Conservation (phyloP, 192 early-diverging fungal genomes). For the Phlyctochytrium bullatum region DNA sequence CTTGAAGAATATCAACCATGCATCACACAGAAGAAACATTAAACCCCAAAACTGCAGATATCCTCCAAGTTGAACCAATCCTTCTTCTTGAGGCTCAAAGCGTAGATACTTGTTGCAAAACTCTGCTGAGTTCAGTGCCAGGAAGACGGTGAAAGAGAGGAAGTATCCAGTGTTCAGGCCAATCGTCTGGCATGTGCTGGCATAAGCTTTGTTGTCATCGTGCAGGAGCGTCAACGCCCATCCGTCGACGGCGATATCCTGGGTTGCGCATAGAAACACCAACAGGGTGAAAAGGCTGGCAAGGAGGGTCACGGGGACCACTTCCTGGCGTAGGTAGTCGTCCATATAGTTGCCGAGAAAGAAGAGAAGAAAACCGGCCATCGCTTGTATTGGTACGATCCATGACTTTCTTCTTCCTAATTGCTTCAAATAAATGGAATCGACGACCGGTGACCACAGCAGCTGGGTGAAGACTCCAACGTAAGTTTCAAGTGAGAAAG, state of each 20-base stretch:
- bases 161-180: slow-evolving; percentile 96
- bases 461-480: slow-evolving; percentile 41
- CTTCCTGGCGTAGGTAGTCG: slow-evolving; percentile 54
- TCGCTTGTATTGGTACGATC: slow-evolving; percentile 97
- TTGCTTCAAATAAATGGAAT: slow-evolving; percentile 76
- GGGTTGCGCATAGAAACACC: slow-evolving; percentile 94
- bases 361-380: slow-evolving; percentile 75
- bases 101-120: slow-evolving; percentile 91
- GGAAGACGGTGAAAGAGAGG: slow-evolving; percentile 92
- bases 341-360: slow-evolving; percentile 81
- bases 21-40: slow-evolving; percentile 82
- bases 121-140: slow-evolving; percentile 91
- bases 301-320: slow-evolving; percentile 62
- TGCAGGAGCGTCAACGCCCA: slow-evolving; percentile 93
- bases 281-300: slow-evolving; percentile 77
- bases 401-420: slow-evolving; percentile 94
- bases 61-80: slow-evolving; percentile 75
- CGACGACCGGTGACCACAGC: slow-evolving; percentile 97
- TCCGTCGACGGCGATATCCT: slow-evolving; percentile 76
- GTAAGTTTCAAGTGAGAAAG: neutral
- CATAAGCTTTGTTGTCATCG: slow-evolving; percentile 88
- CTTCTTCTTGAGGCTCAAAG: slow-evolving; percentile 56
- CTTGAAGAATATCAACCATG: slow-evolving; percentile 77
- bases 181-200: slow-evolving; percentile 93
- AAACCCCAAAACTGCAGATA: slow-evolving; percentile 95